Base-by-base conservation (phyloP, 495 filamentous ascomycete species). In the Daldinia concentrica region DNA sequence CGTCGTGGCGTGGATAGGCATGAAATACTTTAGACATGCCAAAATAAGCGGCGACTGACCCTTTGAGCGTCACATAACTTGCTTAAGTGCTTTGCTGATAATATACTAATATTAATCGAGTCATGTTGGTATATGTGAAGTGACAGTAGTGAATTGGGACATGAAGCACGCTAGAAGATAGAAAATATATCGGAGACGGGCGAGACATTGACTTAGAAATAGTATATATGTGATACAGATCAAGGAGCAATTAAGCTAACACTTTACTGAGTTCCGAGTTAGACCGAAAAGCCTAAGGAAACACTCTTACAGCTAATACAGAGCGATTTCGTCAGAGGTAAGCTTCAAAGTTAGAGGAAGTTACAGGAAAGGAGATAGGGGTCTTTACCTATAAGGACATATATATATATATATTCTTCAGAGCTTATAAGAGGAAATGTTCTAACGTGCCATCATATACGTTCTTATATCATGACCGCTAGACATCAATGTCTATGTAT, bases 1-100 rank as follows among this genome's bases (percentile, higher is more conserved):
- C 32, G 88, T 95, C 34, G 89, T 96, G 62, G 96, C 96, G 14
- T 99, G 95, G 95, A 88, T 97, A 19, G 95, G 95, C 4, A 98
- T 99, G 95, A 99, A 99, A 80, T 98, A 98, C 80, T 99, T 99
- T 75, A 90, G 92, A 75, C 95, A 99, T 86, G 95, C 95, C 6
- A 95, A 97, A 81, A 96, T 98, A 19, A 82, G 78, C 41, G 80
- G 81, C 15, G 83, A 85, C 66, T 86, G 64, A 75, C 51, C 4
- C 2, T 19, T 59, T 29, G 30, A 57, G 30, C 30, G 12, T 27
- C 22, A 22, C 30, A 4, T 1, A n/a, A n/a, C 12, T 19, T 17
- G 8, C 4, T 12, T 8, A 5, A 39, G 26, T 11, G 30, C 3
- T n/a, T 36, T 58, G 55, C 55, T 19, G 17, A 48, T 48, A 48